Conservation (phyloP, 441 rosid genomes). For the Erysimum pusillum region DNA sequence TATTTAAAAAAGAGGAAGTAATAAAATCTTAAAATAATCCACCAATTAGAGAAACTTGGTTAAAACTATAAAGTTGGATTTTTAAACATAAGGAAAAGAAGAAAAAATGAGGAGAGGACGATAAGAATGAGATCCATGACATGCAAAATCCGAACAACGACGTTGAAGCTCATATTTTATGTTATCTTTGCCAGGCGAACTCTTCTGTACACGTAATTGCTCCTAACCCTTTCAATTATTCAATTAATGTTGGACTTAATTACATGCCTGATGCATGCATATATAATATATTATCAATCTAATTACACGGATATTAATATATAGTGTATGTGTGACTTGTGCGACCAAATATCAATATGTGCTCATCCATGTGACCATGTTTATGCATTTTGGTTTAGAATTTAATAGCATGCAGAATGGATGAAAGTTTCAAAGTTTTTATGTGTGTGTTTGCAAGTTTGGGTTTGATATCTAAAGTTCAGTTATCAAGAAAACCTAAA, state of each 20-base stretch:
- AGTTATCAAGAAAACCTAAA: not conserved
- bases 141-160: constrained; percentile 41
- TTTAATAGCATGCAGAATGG: constrained; percentile 4
- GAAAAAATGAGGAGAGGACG: constrained; percentile 5
- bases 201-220: constrained; percentile 29
- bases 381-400: constrained; percentile 18
- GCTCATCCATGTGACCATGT: constrained; percentile 6
- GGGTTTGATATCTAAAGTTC: not conserved
- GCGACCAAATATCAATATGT: not conserved
- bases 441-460: not conserved
- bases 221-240: constrained; percentile 27
- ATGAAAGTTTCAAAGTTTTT: not conserved
- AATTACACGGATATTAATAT: not conserved
- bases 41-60: not conserved
- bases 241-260: constrained; percentile 24
- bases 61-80: not conserved
- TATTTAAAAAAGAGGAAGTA: not conserved
- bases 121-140: constrained; percentile 38
- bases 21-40: not conserved
- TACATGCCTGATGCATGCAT: constrained; percentile 36
- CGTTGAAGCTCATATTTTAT: constrained; percentile 29
- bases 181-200: constrained; percentile 39
- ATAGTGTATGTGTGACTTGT: not conserved
- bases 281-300: constrained; percentile 15
- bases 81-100: not conserved